phyloP scores from a whole-genome alignment of 495 filamentous ascomycete genomes.

The Penicillium crystallinum region DNA sequence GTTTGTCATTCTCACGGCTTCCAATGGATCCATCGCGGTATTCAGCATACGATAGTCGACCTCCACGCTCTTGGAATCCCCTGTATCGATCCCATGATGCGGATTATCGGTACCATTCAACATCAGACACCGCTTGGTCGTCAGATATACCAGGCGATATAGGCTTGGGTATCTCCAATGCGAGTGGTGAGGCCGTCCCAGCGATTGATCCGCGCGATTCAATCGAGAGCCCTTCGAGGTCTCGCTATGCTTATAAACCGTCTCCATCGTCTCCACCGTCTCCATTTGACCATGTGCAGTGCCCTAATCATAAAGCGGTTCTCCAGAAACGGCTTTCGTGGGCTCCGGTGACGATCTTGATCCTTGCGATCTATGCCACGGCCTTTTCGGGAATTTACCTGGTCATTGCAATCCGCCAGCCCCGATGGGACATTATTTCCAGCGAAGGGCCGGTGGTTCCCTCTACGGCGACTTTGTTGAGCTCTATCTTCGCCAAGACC shows the following conservation, averaged over 20 bases:
- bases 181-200: slow-evolving; percentile 9
- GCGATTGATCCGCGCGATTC: slow-evolving; percentile 4
- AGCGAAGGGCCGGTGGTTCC: slow-evolving; percentile 43
- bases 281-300: slow-evolving; percentile 8
- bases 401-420: slow-evolving; percentile 50
- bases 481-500: slow-evolving; percentile 61
- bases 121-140: slow-evolving; percentile 11
- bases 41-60: background rate
- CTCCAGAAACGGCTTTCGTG: slow-evolving; percentile 45
- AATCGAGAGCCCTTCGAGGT: slow-evolving; percentile 3
- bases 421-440: slow-evolving; percentile 51
- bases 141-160: slow-evolving; percentile 19
- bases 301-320: slow-evolving; percentile 20
- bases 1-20: background rate
- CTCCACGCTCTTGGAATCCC: slow-evolving; percentile 18
- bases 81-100: slow-evolving; percentile 11
- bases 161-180: slow-evolving; percentile 18
- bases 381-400: slow-evolving; percentile 61
- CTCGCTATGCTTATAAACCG: background rate
- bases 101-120: slow-evolving; percentile 10
- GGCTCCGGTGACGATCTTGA: slow-evolving; percentile 52
- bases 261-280: background rate
- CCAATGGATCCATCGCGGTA: slow-evolving; percentile 19
- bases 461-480: slow-evolving; percentile 56
- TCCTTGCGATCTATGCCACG: slow-evolving; percentile 63